Base-by-base conservation (phyloP, 2,329 filamentous ascomycete species). In the Hypoxylon sp. region DNA sequence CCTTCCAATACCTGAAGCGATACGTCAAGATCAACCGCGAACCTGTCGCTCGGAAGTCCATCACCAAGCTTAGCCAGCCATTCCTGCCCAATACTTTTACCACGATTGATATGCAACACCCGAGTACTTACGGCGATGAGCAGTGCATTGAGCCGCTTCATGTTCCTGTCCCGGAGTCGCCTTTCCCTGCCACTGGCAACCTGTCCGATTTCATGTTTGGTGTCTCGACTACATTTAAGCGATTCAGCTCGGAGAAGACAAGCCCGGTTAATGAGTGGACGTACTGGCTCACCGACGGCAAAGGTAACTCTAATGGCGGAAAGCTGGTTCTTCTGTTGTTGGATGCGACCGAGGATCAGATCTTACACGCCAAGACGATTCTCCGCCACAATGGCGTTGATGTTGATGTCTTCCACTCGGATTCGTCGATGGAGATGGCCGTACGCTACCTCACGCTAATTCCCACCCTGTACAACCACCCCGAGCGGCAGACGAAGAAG, bases 201-300 rank as follows among this genome's bases (percentile, higher is more conserved):
- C 79, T 84, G 10, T 84, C 83, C 37, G 83, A 85, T 62, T 85
- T 87, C 73, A 82, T 87, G 73, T 87, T 87, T 64, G 85, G 85
- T 41, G 83, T 87, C 4, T 87, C 85, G 0, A 87, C 85, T 7
- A 86, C 84, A 2, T 87, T 84, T 75, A 78, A 82, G 67, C 78
- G 84, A 59, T 83, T 87, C 68, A 83, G 77, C 70, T 81, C 85
- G 65, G 76, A 80, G 0, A 79, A 79, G 56, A 86, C 82, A 2
- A 83, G 79, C 54, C 83, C 84, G 0, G 81, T 87, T 52, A 82
- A 83, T 64, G 85, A 87, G 71, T 87, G 85, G 85, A 80, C 82
- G 4, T 86, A 84, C 73, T 87, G 85, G 85, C 78, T 87, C 62
- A 87, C 85, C 2, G 83, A 87, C 70, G 81, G 83, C 61, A 79